A percentile compares a stretch with the other conserved stretches of the same genome.
Conservation (phyloP, 2,329 filamentous ascomycete genomes). For the Botrytis aclada region DNA sequence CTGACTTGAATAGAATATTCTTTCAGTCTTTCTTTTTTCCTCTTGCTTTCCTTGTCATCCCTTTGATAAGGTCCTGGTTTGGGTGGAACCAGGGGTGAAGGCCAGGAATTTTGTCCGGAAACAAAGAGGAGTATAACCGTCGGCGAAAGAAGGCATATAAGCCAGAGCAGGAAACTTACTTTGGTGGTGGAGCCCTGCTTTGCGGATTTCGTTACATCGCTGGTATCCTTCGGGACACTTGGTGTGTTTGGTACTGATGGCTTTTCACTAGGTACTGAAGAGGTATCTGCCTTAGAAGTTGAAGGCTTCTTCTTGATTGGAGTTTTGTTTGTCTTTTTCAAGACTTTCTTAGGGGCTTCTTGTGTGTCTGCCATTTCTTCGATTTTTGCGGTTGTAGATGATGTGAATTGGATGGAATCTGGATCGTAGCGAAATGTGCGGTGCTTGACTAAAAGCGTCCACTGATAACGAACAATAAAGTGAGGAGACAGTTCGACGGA, state of each 20-base stretch:
- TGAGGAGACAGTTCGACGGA: conserved; percentile 16
- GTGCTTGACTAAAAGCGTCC: conserved; percentile 12
- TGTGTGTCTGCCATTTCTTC: conserved; percentile 15
- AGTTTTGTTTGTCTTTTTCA: conserved; percentile 17
- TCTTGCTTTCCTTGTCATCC: background rate
- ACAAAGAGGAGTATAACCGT: conserved; percentile 16
- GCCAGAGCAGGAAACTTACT: conserved; percentile 20
- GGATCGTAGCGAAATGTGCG: conserved; percentile 5
- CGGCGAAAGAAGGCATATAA: conserved; percentile 18
- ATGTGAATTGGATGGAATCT: conserved; percentile 7
- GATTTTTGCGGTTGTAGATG: background rate
- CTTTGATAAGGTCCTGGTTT: background rate
- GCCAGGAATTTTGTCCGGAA: background rate
- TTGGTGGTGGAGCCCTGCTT: conserved; percentile 18
- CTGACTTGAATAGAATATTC: conserved; percentile 17
- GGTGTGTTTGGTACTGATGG: background rate
- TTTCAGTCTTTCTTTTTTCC: conserved; percentile 10
- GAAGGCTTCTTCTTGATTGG: conserved; percentile 16
- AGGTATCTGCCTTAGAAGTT: background rate
- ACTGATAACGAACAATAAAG: conserved; percentile 14
- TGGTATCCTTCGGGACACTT: conserved; percentile 8
- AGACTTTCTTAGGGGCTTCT: conserved; percentile 19
- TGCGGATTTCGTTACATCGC: conserved; percentile 15
- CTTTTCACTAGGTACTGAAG: conserved; percentile 10
- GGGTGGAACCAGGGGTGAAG: background rate